Percentiles rank a stretch among this genome's conserved stretches.
Conservation (phyloP, 768 basidiomycete genomes). For the Favolaschia claudopus region DNA sequence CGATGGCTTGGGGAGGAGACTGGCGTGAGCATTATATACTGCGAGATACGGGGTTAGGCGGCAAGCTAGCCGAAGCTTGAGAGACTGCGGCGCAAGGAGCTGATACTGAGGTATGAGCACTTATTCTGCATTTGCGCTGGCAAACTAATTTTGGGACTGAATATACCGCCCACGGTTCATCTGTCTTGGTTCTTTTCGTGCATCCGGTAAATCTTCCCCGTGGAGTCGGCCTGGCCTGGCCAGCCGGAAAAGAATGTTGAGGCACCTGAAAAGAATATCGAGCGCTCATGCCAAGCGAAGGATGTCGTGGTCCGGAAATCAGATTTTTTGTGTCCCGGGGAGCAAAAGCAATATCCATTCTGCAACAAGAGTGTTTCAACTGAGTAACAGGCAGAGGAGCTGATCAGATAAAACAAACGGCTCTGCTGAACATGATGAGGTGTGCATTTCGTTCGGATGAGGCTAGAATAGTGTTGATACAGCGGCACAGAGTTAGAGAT, state of each 20-base stretch:
- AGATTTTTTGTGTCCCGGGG: too few relatives aligned
- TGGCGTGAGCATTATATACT: not conserved
- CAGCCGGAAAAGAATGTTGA: too few relatives aligned
- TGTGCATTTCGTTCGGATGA: not conserved
- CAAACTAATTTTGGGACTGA: not conserved
- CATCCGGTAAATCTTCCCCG: slow-evolving; percentile 2
- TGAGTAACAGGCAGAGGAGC: too few relatives aligned
- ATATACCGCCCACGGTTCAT: not conserved
- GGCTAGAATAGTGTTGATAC: not conserved
- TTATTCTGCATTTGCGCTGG: too few relatives aligned
- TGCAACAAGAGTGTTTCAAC: too few relatives aligned
- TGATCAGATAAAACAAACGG: too few relatives aligned
- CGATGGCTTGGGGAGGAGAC: not conserved
- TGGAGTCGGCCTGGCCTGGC: slow-evolving; percentile 8
- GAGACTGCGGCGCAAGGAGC: slow-evolving; percentile 7
- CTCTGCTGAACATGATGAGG: too few relatives aligned
- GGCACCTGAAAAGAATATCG: too few relatives aligned
- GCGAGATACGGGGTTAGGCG: not conserved
- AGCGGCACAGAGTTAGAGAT: slow-evolving; percentile 8
- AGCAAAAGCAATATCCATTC: too few relatives aligned
- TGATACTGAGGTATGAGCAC: too few relatives aligned
- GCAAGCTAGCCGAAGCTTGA: slow-evolving; percentile 1
- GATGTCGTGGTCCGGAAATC: too few relatives aligned
- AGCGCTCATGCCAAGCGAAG: too few relatives aligned
- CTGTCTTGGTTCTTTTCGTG: not conserved